A percentile compares a stretch with the other conserved stretches of the same genome.
These are phyloP conservation scores for Albatrellus ellisii DNA, from an alignment of 768 basidiomycete genomes.

Conservation along the genomic window DNA sequence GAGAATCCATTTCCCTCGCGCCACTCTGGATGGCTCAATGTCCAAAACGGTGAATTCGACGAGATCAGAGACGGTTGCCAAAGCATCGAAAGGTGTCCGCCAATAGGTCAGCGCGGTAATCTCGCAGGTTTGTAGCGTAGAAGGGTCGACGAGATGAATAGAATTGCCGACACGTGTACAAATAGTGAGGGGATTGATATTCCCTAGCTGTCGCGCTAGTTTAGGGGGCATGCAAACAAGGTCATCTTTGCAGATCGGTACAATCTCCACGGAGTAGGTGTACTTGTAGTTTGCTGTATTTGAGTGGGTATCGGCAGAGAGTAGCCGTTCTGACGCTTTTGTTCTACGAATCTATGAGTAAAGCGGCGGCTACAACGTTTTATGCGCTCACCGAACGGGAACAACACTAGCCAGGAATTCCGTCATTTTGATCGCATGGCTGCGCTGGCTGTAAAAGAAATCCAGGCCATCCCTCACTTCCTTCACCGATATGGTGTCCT, in stretches of 20 bases:
- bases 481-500: constrained; percentile 87
- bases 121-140: constrained; percentile 75
- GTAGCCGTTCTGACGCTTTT: constrained; percentile 88
- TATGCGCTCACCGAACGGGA: constrained; percentile 57
- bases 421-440: constrained; percentile 92
- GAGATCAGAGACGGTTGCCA: constrained; percentile 74
- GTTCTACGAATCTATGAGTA: constrained; percentile 34
- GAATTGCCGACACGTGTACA: constrained; percentile 90
- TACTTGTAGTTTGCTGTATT: constrained; percentile 94
- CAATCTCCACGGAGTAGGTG: constrained; percentile 95
- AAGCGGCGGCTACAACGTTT: neutral
- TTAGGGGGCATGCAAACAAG: constrained; percentile 81
- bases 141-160: constrained; percentile 81
- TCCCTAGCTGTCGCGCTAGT: constrained; percentile 70
- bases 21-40: constrained; percentile 69
- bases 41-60: constrained; percentile 94
- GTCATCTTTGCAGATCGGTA: constrained; percentile 96
- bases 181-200: constrained; percentile 79
- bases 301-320: constrained; percentile 87
- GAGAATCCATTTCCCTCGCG: constrained; percentile 68
- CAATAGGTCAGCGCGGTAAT: constrained; percentile 72
- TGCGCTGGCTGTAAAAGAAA: constrained; percentile 88
- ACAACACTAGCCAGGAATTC: constrained; percentile 86
- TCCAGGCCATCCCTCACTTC: constrained; percentile 93
- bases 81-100: constrained; percentile 80